Evolutionary conservation across 1,139 yeast species (phyloP).

Genomic region (Candida buenavistaensis): DNA sequence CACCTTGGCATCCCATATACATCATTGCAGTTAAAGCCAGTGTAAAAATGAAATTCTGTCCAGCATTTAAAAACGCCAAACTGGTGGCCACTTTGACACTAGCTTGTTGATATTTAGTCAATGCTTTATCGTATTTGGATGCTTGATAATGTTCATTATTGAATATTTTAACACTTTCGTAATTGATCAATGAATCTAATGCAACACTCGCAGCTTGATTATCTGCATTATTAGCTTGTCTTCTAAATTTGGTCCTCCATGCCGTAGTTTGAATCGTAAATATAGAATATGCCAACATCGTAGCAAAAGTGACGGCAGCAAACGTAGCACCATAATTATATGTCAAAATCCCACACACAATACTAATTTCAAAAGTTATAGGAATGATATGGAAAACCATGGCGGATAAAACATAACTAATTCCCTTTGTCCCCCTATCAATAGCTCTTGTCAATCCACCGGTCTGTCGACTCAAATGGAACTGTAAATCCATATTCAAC

Average conservation of each 20-base stretch:
- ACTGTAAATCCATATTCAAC: slow-evolving; percentile 80
- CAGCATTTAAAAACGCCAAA: slow-evolving; percentile 83
- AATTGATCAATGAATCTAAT: slow-evolving; percentile 88
- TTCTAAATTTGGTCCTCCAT: slow-evolving; percentile 92
- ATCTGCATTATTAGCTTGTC: slow-evolving; percentile 92
- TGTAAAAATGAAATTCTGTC: slow-evolving; percentile 90
- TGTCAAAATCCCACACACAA: slow-evolving; percentile 91
- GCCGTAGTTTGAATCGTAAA: slow-evolving; percentile 93
- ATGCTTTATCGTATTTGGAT: slow-evolving; percentile 74
- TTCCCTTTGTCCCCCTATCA: slow-evolving; percentile 97
- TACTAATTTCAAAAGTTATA: slow-evolving; percentile 83
- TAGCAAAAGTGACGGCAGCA: slow-evolving; percentile 84
- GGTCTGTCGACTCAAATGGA: slow-evolving; percentile 88
- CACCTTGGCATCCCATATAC: slow-evolving; percentile 98
- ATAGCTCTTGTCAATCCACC: slow-evolving; percentile 96
- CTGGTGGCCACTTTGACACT: slow-evolving; percentile 91
- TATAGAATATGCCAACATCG: slow-evolving; percentile 83
- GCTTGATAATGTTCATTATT: slow-evolving; percentile 85
- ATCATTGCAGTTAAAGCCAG: slow-evolving; percentile 93
- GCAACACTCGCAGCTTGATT: slow-evolving; percentile 94
- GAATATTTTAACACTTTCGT: slow-evolving; percentile 92
- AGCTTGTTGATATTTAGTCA: slow-evolving; percentile 74
- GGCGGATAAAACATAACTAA: slow-evolving; percentile 86
- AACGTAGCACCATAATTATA: slow-evolving; percentile 88
- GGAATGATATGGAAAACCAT: slow-evolving; percentile 98